A percentile compares a stretch with the other conserved stretches of the same genome.
Evolutionary conservation across 768 basidiomycete species (phyloP).

Genomic region (Kwoniella pini): DNA sequence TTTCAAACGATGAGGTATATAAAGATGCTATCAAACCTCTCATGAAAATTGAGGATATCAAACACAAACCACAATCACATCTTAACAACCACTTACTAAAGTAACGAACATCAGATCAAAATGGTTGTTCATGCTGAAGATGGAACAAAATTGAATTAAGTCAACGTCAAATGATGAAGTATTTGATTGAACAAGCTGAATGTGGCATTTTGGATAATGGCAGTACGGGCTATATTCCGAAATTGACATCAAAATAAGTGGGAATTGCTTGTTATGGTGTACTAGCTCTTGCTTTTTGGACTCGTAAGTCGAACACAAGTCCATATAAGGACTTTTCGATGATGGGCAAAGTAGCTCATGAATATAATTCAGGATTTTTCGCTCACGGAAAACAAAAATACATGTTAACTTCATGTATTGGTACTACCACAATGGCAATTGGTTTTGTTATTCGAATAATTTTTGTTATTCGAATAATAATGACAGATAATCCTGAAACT

Average conservation of each 20-base stretch:
- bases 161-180: background rate
- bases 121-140: background rate
- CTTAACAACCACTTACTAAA: too few species aligned
- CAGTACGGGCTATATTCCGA: slow-evolving; percentile 11
- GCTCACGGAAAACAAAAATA: slow-evolving; percentile 16
- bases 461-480: slow-evolving; percentile 16
- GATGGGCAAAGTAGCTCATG: too few species aligned
- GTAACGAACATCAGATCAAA: too few species aligned
- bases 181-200: background rate
- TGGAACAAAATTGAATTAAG: slow-evolving; percentile 7
- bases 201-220: background rate
- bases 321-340: background rate
- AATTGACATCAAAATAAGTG: background rate
- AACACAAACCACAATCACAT: too few species aligned
- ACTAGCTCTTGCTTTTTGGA: slow-evolving; percentile 13
- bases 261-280: slow-evolving; percentile 4
- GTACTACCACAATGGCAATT: slow-evolving; percentile 15
- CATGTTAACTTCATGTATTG: slow-evolving; percentile 25
- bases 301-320: slow-evolving; percentile 7
- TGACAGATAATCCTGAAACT: slow-evolving; percentile 18
- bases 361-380: slow-evolving; percentile 16
- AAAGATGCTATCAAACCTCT: too few species aligned
- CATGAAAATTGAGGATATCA: too few species aligned
- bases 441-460: slow-evolving; percentile 23
- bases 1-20: too few species aligned